phyloP scores from a whole-genome alignment of 495 filamentous ascomycete species.

The Lichina pygmaea region DNA sequence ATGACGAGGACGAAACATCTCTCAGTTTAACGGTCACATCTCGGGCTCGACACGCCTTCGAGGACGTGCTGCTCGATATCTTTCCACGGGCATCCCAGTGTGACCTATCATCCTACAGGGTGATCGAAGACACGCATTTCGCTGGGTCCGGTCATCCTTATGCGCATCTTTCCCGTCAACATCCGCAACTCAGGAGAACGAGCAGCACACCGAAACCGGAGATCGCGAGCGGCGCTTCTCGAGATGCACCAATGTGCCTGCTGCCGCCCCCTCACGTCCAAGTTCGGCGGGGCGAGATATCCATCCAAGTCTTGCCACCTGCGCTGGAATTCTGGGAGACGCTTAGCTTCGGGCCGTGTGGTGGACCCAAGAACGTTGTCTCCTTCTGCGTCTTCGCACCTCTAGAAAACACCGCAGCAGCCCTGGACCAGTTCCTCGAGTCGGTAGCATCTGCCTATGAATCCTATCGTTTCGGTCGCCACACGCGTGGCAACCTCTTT shows the following conservation, averaged over 20 bases:
- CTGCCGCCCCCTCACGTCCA: constrained; percentile 42
- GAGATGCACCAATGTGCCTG: constrained; percentile 8
- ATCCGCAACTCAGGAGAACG: not conserved
- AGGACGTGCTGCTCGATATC: constrained; percentile 1
- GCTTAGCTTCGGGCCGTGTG: constrained; percentile 52
- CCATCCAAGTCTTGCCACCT: constrained; percentile 51
- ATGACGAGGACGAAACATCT: not conserved
- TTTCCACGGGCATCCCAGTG: constrained; percentile 1
- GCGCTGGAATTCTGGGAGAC: constrained; percentile 78
- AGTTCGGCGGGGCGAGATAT: constrained; percentile 45
- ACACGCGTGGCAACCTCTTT: constrained; percentile 25
- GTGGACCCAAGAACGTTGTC: constrained; percentile 53
- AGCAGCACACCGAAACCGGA: not conserved
- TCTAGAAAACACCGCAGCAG: constrained; percentile 25
- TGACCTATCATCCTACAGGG: not conserved
- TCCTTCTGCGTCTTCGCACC: constrained; percentile 58
- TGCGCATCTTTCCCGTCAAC: not conserved
- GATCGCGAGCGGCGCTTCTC: not conserved
- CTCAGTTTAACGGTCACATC: not conserved
- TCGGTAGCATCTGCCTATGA: constrained; percentile 52
- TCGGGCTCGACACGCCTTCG: not conserved
- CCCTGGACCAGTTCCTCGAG: constrained; percentile 40
- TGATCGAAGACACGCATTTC: constrained; percentile 1
- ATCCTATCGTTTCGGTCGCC: constrained; percentile 47
- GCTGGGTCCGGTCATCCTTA: not conserved